These are phyloP conservation scores for Exsudoporus frostii DNA, from an alignment of 768 basidiomycete genomes.

Conservation along the genomic window DNA sequence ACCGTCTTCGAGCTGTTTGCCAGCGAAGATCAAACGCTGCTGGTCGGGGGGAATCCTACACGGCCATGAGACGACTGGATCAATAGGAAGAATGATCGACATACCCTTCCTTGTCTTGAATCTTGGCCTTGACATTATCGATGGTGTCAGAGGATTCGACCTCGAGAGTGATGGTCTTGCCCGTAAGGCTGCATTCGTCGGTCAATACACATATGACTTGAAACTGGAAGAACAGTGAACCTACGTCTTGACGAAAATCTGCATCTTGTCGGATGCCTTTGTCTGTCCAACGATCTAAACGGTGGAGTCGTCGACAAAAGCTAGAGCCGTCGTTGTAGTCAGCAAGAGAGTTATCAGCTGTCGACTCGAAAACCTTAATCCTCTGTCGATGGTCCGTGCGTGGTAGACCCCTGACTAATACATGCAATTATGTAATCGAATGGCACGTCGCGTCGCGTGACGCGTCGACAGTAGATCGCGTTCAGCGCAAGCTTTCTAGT, in stretches of 20 bases:
- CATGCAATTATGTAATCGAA: neutral
- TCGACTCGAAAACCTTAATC: conserved; percentile 32
- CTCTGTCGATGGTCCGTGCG: conserved; percentile 46
- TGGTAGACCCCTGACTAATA: conserved; percentile 21
- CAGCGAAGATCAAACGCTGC: conserved; percentile 98
- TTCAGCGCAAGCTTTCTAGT: neutral
- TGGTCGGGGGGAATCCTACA: conserved; percentile 86
- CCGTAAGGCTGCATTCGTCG: conserved; percentile 74
- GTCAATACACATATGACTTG: conserved; percentile 2
- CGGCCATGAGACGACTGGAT: conserved; percentile 2
- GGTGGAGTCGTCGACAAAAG: conserved; percentile 95
- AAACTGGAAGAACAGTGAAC: conserved; percentile 28
- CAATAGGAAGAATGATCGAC: conserved; percentile 14
- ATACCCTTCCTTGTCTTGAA: conserved; percentile 96
- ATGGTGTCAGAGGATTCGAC: conserved; percentile 97
- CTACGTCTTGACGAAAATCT: conserved; percentile 97
- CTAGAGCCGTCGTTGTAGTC: conserved; percentile 46
- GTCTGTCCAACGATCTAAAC: conserved; percentile 88
- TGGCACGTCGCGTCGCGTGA: conserved; percentile 25
- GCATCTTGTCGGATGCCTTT: conserved; percentile 77
- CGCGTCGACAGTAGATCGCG: conserved; percentile 9
- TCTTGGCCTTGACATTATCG: conserved; percentile 97
- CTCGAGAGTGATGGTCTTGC: conserved; percentile 98
- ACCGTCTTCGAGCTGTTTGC: conserved; percentile 99
- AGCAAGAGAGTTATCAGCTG: conserved; percentile 15